phyloP scores from a whole-genome alignment of 306 rosid genomes.

The Morella rubra region DNA sequence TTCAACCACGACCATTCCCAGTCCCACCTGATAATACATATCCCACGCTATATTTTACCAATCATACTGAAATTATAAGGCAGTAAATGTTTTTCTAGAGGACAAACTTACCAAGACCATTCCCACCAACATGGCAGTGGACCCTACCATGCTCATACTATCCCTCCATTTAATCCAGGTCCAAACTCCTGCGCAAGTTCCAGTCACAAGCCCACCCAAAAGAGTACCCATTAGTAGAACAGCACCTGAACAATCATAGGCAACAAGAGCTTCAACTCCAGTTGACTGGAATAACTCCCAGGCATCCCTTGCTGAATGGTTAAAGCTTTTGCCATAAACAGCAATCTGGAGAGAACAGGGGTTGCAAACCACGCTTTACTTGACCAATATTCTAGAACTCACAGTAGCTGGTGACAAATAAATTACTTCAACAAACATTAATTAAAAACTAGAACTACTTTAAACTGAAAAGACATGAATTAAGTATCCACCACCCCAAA shows the following conservation, averaged over 20 bases:
- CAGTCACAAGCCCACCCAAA: constrained; percentile 82
- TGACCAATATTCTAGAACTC: constrained; percentile 16
- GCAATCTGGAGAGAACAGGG: constrained; percentile 61
- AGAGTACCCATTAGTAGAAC: constrained; percentile 87
- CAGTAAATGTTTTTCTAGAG: neutral
- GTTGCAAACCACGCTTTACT: constrained; percentile 18
- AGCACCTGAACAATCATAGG: constrained; percentile 96
- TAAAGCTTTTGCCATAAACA: constrained; percentile 88
- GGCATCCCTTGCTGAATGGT: constrained; percentile 96
- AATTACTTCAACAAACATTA: neutral
- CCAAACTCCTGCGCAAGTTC: constrained; percentile 95
- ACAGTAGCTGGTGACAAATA: constrained; percentile 5
- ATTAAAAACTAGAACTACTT: neutral
- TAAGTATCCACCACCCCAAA: neutral
- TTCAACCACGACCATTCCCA: constrained; percentile 97
- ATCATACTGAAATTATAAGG: neutral
- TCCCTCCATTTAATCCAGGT: constrained; percentile 78
- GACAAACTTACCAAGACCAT: constrained; percentile 76
- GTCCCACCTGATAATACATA: constrained; percentile 66
- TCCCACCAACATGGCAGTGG: constrained; percentile 95
- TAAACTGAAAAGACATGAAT: neutral
- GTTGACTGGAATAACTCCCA: constrained; percentile 99
- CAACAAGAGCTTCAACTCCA: constrained; percentile 91
- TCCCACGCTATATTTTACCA: constrained; percentile 6
- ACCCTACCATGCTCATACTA: constrained; percentile 84